Base-by-base conservation (phyloP, 352 stramenopile genomes). In the Phytophthora tentaculata region DNA sequence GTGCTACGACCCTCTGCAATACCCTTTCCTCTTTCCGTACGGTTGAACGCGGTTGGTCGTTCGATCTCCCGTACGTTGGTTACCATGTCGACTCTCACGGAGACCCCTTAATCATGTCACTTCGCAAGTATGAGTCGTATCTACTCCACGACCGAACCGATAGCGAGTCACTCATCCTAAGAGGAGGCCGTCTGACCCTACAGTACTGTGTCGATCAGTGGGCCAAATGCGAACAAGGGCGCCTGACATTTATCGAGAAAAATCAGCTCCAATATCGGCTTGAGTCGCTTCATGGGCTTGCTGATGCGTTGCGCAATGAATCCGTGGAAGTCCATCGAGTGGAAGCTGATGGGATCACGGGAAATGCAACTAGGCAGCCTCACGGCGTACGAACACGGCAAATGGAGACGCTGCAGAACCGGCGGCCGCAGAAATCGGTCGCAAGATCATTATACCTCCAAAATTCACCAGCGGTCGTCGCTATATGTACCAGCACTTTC, bases 201-300 rank as follows among this genome's bases (percentile, higher is more conserved):
- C 37, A 64, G 28, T 60, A 56, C 14, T 41, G 17, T n/a, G 54
- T 64, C 1, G 35, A 70, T 41, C 55, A 64, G 20, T 55, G 55
- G 24, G 39, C 35, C 3, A 64, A 64, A 20, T 32, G 16, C 5
- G 62, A 70, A 37, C 55, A 70, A 24, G 29, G 51, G 26, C 17
- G 50, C 10, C 7, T 45, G 10, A n/a, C 19, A 9, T 57, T 13
- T 9, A 47, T 57, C n/a, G 14, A 49, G 22, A 47, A 57, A 12
- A 57, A 28, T 5, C 29, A 57, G 13, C 12, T 35, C n/a, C 41
- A 48, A n/a, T 48, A 45, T 14, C 39, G 39, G 5, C 7, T 45
- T 4, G 37, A 45, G 17, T 20, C 41, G 5, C 16, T 48, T 7
- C 41, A 48, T 4, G 17, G 41, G 2, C 16, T 48, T 24, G n/a